phyloP scores from a whole-genome alignment of 306 rosid genomes.

The Glycine soja region DNA sequence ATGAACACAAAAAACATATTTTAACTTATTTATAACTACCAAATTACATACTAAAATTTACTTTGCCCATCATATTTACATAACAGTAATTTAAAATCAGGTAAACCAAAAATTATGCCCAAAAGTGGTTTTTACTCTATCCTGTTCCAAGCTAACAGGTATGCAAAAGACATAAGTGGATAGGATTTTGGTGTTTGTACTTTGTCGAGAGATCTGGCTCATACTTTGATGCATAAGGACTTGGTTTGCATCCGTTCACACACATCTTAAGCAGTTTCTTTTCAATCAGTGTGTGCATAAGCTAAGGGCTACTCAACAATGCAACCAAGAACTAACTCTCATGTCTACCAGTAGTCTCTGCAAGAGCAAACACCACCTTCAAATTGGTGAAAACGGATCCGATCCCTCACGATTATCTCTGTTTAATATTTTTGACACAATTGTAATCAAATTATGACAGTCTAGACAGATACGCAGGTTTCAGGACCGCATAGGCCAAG shows the following conservation, averaged over 20 bases:
- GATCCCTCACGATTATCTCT: constrained; percentile 76
- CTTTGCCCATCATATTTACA: neutral
- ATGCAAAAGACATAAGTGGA: neutral
- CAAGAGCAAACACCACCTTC: constrained; percentile 76
- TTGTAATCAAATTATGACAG: constrained; percentile 70
- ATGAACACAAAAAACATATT: neutral
- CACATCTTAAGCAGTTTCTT: neutral
- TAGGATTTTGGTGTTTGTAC: constrained; percentile 21
- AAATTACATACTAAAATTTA: neutral
- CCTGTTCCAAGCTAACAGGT: neutral
- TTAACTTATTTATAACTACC: neutral
- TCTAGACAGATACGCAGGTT: constrained; percentile 62
- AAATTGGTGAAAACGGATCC: constrained; percentile 75
- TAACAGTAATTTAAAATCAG: neutral
- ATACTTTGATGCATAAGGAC: constrained; percentile 25
- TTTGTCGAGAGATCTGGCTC: constrained; percentile 1
- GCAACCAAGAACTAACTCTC: constrained; percentile 41
- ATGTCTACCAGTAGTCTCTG: constrained; percentile 71
- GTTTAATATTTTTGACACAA: constrained; percentile 55
- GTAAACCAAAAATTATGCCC: constrained; percentile 5
- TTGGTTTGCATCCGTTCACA: neutral
- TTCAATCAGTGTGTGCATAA: neutral
- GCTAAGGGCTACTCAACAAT: neutral
- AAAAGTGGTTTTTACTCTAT: neutral
- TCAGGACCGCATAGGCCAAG: constrained; percentile 69